These are phyloP conservation scores for Sisymbrium altissimum DNA, from an alignment of 345 rosid genomes.

Conservation along the genomic window DNA sequence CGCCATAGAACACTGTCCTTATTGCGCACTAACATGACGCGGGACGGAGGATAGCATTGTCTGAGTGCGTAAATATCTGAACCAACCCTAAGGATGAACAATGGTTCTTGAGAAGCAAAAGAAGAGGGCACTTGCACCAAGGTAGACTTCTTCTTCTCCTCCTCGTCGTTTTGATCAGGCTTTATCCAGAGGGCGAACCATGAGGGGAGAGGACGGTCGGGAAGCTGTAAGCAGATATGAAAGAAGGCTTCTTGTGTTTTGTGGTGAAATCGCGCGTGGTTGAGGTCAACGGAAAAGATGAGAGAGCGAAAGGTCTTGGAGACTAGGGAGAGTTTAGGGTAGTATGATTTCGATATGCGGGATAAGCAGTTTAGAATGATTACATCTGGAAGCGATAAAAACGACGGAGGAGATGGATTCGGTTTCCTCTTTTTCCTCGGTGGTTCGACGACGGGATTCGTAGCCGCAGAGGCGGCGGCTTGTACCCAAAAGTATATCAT, in stretches of 20 bases:
- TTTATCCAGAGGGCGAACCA: slow-evolving; percentile 8
- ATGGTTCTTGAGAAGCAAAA: not conserved
- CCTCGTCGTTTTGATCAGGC: not conserved
- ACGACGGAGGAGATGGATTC: not conserved
- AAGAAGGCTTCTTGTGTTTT: not conserved
- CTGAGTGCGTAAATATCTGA: slow-evolving; percentile 46
- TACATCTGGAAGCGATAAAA: slow-evolving; percentile 43
- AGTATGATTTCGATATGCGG: slow-evolving; percentile 50
- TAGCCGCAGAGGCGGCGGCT: not conserved
- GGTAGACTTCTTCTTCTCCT: not conserved
- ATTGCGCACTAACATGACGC: slow-evolving; percentile 55
- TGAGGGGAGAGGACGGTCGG: not conserved
- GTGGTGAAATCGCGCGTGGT: not conserved
- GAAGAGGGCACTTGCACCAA: slow-evolving; percentile 29
- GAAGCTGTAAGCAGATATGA: slow-evolving; percentile 3
- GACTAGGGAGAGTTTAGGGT: slow-evolving; percentile 55
- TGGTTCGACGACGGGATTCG: not conserved
- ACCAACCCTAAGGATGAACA: slow-evolving; percentile 35
- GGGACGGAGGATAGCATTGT: slow-evolving; percentile 32
- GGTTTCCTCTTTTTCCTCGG: not conserved
- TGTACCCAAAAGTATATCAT: not conserved
- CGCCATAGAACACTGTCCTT: not conserved
- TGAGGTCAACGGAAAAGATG: slow-evolving; percentile 46
- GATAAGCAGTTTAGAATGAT: slow-evolving; percentile 56
- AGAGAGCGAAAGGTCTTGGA: slow-evolving; percentile 52